Percentiles rank a stretch among this genome's conserved stretches.
Evolutionary conservation across 2,329 filamentous ascomycete genomes (phyloP).

Genomic region (Botrytis sinoallii): DNA sequence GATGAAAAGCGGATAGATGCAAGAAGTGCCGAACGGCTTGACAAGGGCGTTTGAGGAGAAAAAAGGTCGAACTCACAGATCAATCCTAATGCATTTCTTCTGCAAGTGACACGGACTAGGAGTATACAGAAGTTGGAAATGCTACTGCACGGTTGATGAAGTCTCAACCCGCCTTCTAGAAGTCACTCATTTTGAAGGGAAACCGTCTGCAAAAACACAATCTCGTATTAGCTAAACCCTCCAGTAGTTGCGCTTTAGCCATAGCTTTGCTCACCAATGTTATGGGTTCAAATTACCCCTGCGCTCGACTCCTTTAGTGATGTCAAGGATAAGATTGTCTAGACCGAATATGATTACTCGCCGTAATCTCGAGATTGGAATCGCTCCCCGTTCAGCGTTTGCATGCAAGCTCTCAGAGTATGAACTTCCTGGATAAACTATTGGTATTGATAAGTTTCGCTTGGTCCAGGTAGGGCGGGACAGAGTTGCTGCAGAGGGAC

Average conservation of each 20-base stretch:
- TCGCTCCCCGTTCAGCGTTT: no score
- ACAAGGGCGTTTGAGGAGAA: background rate
- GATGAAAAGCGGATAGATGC: background rate
- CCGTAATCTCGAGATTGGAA: background rate
- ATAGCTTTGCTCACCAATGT: rapidly evolving
- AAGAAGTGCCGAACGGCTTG: background rate
- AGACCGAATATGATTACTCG: background rate
- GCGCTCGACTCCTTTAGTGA: background rate
- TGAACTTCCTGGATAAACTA: rapidly evolving
- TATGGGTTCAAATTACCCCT: rapidly evolving
- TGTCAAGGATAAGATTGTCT: background rate
- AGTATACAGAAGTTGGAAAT: background rate
- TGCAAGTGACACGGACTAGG: rapidly evolving
- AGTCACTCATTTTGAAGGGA: background rate
- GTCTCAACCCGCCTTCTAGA: rapidly evolving
- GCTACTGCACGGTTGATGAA: background rate
- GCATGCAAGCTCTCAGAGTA: background rate
- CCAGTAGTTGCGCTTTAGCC: background rate
- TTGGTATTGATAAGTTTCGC: background rate
- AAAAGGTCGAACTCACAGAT: background rate
- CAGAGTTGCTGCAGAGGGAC: background rate
- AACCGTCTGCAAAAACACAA: background rate
- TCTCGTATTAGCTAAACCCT: background rate
- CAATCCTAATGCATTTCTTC: background rate
- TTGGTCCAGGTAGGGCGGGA: background rate